A percentile compares a stretch with the other conserved stretches of the same genome.
Evolutionary conservation across 768 basidiomycete species (phyloP).

Genomic region (Boletellus emodensis): DNA sequence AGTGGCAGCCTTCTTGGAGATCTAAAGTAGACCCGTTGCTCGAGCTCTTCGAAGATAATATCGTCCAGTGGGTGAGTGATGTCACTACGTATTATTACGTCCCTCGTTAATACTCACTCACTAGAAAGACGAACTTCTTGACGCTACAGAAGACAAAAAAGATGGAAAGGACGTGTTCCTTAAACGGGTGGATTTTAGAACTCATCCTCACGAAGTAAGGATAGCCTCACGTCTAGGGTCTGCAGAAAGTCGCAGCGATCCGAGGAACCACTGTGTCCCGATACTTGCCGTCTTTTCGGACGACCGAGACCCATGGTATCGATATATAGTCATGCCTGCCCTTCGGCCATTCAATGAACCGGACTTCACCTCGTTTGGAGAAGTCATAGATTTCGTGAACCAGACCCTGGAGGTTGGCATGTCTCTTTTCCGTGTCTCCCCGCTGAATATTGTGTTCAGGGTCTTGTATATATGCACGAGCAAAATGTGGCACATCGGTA

Average conservation of each 20-base stretch:
- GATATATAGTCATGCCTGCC: constrained; percentile 28
- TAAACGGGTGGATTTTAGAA: constrained; percentile 2
- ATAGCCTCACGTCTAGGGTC: constrained; percentile 8
- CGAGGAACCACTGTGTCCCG: constrained; percentile 24
- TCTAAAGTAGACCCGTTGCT: background rate
- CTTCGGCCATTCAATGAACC: constrained; percentile 23
- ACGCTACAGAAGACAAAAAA: constrained; percentile 4
- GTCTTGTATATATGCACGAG: constrained; percentile 34
- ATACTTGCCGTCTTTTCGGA: constrained; percentile 14
- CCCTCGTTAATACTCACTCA: background rate
- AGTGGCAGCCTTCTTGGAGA: constrained; percentile 32
- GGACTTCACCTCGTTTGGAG: constrained; percentile 21
- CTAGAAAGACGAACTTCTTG: constrained; percentile 4
- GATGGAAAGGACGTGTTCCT: constrained; percentile 11
- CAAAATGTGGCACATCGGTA: constrained; percentile 36
- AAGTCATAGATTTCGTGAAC: constrained; percentile 26
- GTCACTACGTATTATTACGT: background rate
- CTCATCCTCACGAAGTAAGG: constrained; percentile 1
- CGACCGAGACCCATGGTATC: constrained; percentile 9
- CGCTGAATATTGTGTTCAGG: constrained; percentile 15
- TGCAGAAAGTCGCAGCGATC: background rate
- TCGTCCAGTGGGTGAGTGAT: constrained; percentile 5
- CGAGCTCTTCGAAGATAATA: constrained; percentile 4
- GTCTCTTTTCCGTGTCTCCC: background rate
- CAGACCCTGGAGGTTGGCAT: constrained; percentile 24